Conservation (phyloP, 768 basidiomycete species). For the Hygrophorus russula region DNA sequence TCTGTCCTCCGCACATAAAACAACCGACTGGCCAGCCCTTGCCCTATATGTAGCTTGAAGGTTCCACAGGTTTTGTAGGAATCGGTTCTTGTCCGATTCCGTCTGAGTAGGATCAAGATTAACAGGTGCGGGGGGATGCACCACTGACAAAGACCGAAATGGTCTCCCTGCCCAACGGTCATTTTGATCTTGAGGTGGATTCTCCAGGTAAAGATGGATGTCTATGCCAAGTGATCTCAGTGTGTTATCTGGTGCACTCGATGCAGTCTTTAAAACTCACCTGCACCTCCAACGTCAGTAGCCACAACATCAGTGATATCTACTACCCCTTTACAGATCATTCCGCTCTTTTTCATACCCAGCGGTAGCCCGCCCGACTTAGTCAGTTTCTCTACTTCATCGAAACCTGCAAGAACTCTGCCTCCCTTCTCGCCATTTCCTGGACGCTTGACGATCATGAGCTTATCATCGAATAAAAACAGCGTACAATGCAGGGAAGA, state of each 20-base stretch:
- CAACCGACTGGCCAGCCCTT: slow-evolving; percentile 60
- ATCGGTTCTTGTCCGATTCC: slow-evolving; percentile 63
- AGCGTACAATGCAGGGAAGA: slow-evolving; percentile 72
- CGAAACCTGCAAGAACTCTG: slow-evolving; percentile 59
- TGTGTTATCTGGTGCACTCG: background rate
- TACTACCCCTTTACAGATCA: slow-evolving; percentile 76
- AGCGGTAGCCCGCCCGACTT: slow-evolving; percentile 51
- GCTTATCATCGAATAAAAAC: slow-evolving; percentile 89
- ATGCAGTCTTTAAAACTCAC: slow-evolving; percentile 29
- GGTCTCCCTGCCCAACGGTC: slow-evolving; percentile 86
- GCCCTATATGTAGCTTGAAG: slow-evolving; percentile 77
- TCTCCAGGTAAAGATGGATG: slow-evolving; percentile 77
- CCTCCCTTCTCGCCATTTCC: slow-evolving; percentile 69
- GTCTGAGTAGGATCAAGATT: slow-evolving; percentile 58
- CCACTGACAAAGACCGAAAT: slow-evolving; percentile 69
- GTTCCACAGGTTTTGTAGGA: slow-evolving; percentile 83
- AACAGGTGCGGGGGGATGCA: slow-evolving; percentile 58
- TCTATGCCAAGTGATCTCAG: slow-evolving; percentile 32
- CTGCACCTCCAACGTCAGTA: slow-evolving; percentile 76
- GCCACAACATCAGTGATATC: slow-evolving; percentile 78
- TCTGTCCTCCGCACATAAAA: slow-evolving; percentile 56
- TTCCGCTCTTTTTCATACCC: slow-evolving; percentile 65
- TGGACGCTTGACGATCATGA: slow-evolving; percentile 84
- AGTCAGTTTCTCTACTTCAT: slow-evolving; percentile 64
- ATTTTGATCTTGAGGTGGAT: slow-evolving; percentile 67